Base-by-base conservation (phyloP, 768 basidiomycete species). In the Leccinum broughii region DNA sequence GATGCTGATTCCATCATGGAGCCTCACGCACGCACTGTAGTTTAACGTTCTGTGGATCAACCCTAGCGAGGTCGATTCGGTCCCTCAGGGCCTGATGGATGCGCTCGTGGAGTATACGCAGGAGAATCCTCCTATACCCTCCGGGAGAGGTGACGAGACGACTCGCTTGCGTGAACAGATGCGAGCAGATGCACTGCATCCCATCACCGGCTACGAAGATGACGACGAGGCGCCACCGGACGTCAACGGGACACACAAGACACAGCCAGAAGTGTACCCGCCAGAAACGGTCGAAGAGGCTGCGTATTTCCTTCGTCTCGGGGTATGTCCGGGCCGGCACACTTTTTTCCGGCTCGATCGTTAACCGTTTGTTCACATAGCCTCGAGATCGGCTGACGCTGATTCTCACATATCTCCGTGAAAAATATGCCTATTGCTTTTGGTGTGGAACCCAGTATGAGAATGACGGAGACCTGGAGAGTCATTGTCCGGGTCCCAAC, bases 381-480 rank as follows among this genome's bases (percentile, higher is more conserved):
- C 84, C 90, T 62, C 80, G 81, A 62, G 86, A 90, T 73, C 82
- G 90, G 34, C 79, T 94, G 37, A 74, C 79, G 41, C 76, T 88
- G 51, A 84, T 92, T 17, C 77, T 93, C 26, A 75, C 83, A 5
- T 92, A 95, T 72, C 81, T 95, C 53, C 88, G 93, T 26, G 78
- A 83, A 41, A 81, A 78, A 61, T 84, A 93, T 71, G 70, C 78
- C 6, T 94, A 94, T 70, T 94, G 93, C 70, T 93, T 93, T 73
- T 94, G 92, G 90, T 95, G 93, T 70, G 93, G 93, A 13, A 82
- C 88, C 13, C 81, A 85, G 65, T 95, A 93, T 68, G 80, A 82
- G 6, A 78, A 80, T 63, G 71, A 75, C 6, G 81, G 82, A 15
- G 88, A 90, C 54, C 76, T 95, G 78, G 75, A 75, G 41, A 72